Percentiles rank a stretch among this genome's conserved stretches.
These are phyloP conservation scores for Magnaporthales sp. DNA, from an alignment of 2,329 filamentous ascomycete species.

Conservation along the genomic window DNA sequence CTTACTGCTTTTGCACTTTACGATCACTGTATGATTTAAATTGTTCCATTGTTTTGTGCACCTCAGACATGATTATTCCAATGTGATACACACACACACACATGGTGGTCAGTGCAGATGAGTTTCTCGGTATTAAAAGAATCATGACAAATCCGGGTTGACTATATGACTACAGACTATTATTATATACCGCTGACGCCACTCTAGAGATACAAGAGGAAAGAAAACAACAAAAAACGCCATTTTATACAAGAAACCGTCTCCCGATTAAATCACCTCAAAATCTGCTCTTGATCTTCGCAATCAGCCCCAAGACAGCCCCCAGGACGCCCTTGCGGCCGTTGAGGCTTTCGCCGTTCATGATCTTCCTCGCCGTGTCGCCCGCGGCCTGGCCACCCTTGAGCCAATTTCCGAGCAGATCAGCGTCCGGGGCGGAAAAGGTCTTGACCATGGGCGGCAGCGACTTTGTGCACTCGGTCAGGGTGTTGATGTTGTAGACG, in stretches of 20 bases:
- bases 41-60: too few species aligned
- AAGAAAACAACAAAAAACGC: background rate
- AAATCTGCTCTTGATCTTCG: background rate
- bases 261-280: background rate
- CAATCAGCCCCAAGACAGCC: background rate
- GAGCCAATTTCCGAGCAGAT: background rate
- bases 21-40: too few species aligned
- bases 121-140: background rate
- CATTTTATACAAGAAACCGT: background rate
- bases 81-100: too few species aligned
- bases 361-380: background rate
- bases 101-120: background rate
- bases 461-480: slow-evolving; percentile 46
- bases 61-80: too few species aligned
- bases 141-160: background rate
- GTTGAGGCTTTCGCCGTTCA: background rate
- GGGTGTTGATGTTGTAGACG: slow-evolving; percentile 45
- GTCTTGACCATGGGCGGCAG: slow-evolving; percentile 22
- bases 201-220: background rate
- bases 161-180: background rate
- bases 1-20: too few species aligned
- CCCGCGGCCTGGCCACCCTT: background rate
- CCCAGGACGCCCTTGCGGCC: background rate
- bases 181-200: background rate
- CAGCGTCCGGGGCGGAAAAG: background rate